Conservation (phyloP, 257 asterid species). For the Primulina huaijiensis region DNA sequence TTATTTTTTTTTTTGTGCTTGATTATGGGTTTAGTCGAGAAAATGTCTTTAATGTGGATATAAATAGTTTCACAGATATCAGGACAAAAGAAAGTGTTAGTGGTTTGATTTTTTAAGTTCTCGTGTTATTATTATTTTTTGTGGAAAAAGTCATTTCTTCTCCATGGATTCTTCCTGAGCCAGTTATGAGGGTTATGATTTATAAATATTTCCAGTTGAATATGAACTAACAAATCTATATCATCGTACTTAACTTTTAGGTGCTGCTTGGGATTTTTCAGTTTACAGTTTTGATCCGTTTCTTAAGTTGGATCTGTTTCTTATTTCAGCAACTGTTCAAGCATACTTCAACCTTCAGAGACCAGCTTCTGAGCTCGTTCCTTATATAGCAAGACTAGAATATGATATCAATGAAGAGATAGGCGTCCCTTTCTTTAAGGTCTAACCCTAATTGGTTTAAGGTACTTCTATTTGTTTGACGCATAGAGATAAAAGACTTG, state of each 20-base stretch:
- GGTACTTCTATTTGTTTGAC: conserved; percentile 12
- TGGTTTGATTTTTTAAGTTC: not conserved
- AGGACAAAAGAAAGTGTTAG: not conserved
- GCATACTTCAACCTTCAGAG: conserved; percentile 66
- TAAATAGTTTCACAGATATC: not conserved
- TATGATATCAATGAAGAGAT: conserved; percentile 67
- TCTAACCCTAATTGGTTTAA: conserved; percentile 32
- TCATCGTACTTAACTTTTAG: conserved; percentile 7
- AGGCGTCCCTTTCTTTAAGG: conserved; percentile 69
- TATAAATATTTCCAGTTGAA: conserved; percentile 4
- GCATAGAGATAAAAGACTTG: conserved; percentile 7
- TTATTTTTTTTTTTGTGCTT: conserved; percentile 3
- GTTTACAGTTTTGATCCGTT: not conserved
- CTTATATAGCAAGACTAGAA: conserved; percentile 63
- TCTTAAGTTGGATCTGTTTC: conserved; percentile 28
- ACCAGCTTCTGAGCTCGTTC: conserved; percentile 62
- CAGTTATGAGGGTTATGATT: not conserved
- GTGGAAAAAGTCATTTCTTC: not conserved
- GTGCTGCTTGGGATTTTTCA: conserved; percentile 7
- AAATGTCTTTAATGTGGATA: not conserved
- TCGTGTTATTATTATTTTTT: not conserved
- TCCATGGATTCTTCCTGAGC: no score
- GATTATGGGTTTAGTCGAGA: conserved; percentile 3
- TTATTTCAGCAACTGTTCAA: conserved; percentile 68
- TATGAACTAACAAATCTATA: not conserved